Evolutionary conservation across 345 rosid genomes (phyloP).

Genomic region (Eucalyptus cloeziana): DNA sequence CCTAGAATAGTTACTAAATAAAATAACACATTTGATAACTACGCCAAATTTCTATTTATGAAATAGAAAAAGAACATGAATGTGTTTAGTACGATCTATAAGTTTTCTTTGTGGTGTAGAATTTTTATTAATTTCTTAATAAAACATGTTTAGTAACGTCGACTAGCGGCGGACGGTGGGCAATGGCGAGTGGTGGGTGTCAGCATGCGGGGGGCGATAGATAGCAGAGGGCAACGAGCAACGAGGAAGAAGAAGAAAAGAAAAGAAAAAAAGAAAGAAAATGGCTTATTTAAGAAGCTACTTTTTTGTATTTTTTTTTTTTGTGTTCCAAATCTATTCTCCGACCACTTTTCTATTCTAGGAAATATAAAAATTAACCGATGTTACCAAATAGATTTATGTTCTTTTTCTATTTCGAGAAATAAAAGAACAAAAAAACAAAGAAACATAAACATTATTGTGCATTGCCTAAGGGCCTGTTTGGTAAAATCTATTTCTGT

Average conservation of each 20-base stretch:
- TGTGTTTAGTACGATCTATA: fast-evolving
- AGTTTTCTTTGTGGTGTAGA: too few relatives aligned
- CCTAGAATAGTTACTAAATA: fast-evolving
- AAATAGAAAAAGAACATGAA: fast-evolving
- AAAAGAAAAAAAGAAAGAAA: too few relatives aligned
- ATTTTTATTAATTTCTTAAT: too few relatives aligned
- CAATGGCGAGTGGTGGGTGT: fast-evolving
- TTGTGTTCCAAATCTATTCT: fast-evolving
- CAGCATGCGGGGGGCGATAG: fast-evolving
- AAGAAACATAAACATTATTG: fast-evolving
- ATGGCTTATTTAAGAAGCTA: too few relatives aligned
- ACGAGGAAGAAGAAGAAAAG: too few relatives aligned
- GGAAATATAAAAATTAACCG: fast-evolving
- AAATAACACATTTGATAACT: fast-evolving
- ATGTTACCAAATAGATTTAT: fast-evolving
- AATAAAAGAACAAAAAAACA: too few relatives aligned
- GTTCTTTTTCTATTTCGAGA: fast-evolving
- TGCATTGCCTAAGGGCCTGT: too few relatives aligned
- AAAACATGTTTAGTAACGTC: too few relatives aligned
- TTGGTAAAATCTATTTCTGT: too few relatives aligned
- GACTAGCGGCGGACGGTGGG: fast-evolving
- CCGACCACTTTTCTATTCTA: fast-evolving
- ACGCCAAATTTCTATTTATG: fast-evolving
- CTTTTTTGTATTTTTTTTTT: too few relatives aligned
- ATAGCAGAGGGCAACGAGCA: fast-evolving